Evolutionary conservation across 73 alveolate species (phyloP).

Genomic region (Stentor roeselii): DNA sequence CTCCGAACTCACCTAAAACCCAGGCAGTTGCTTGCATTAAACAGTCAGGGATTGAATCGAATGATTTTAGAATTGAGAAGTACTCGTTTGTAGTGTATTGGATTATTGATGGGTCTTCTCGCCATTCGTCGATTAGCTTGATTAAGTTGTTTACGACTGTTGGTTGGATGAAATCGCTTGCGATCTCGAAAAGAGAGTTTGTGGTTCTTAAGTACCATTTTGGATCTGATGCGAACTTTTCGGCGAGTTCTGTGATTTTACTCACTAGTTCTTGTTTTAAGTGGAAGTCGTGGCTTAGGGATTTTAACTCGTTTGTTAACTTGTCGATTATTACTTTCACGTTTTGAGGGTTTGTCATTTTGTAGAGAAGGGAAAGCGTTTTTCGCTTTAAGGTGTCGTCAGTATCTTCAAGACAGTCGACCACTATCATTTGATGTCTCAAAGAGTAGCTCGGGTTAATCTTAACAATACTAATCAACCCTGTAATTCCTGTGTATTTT

Average conservation of each 20-base stretch:
- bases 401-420: constrained; percentile 95
- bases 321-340: constrained; percentile 95
- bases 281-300: constrained; percentile 71
- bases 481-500: constrained; percentile 85
- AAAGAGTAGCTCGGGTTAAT: constrained; percentile 77
- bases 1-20: constrained; percentile 86
- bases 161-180: constrained; percentile 80
- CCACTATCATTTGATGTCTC: constrained; percentile 89
- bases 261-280: constrained; percentile 77
- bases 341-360: constrained; percentile 95
- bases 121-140: constrained; percentile 74
- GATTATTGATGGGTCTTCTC: constrained; percentile 77
- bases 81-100: constrained; percentile 74
- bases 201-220: constrained; percentile 86
- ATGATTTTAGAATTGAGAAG: constrained; percentile 71
- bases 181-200: constrained; percentile 85
- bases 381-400: constrained; percentile 95
- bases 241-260: constrained; percentile 78
- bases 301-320: constrained; percentile 80
- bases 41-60: constrained; percentile 74
- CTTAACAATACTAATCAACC: constrained; percentile 83
- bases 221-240: constrained; percentile 79
- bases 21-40: constrained; percentile 79
- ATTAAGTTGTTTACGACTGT: constrained; percentile 78
- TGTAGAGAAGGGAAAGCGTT: constrained; percentile 91